A percentile compares a stretch with the other conserved stretches of the same genome.
Conservation (phyloP, 805 yeast genomes). For the Kluyveromyces wickerhamii region DNA sequence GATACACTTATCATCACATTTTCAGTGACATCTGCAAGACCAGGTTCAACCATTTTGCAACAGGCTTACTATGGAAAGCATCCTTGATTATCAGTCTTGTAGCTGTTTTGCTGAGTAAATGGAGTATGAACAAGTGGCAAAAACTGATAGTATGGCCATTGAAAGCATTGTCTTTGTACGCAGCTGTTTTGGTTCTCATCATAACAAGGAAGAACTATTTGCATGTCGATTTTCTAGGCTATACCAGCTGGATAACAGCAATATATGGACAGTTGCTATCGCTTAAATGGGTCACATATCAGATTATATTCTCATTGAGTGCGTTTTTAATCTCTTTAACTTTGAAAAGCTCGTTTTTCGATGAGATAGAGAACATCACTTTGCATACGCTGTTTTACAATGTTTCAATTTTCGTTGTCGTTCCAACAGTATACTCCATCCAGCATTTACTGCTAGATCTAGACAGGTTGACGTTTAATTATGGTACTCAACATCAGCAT, state of each 20-base stretch:
- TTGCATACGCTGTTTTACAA: conserved; percentile 14
- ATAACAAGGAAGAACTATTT: conserved; percentile 35
- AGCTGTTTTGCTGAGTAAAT: conserved; percentile 17
- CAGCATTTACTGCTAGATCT: conserved; percentile 48
- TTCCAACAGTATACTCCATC: conserved; percentile 39
- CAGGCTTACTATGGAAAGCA: conserved; percentile 28
- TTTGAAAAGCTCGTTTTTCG: conserved; percentile 13
- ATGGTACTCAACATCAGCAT: conserved; percentile 32
- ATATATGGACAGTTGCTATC: conserved; percentile 27
- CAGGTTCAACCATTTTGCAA: conserved; percentile 33
- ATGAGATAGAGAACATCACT: neutral
- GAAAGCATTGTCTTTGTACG: conserved; percentile 22
- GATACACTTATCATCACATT: conserved; percentile 31
- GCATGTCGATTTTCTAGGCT: conserved; percentile 31
- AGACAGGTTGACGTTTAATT: conserved; percentile 42
- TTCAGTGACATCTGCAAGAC: conserved; percentile 36
- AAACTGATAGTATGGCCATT: conserved; percentile 21
- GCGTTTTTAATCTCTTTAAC: conserved; percentile 21
- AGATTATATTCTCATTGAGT: conserved; percentile 15
- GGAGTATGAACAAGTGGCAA: conserved; percentile 18
- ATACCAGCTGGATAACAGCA: conserved; percentile 18
- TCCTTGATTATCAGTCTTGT: conserved; percentile 24
- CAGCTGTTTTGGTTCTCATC: conserved; percentile 29
- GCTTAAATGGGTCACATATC: conserved; percentile 23
- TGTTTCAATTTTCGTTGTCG: conserved; percentile 28